phyloP scores from a whole-genome alignment of 768 basidiomycete genomes.

The Lepiota brunneoincarnata region DNA sequence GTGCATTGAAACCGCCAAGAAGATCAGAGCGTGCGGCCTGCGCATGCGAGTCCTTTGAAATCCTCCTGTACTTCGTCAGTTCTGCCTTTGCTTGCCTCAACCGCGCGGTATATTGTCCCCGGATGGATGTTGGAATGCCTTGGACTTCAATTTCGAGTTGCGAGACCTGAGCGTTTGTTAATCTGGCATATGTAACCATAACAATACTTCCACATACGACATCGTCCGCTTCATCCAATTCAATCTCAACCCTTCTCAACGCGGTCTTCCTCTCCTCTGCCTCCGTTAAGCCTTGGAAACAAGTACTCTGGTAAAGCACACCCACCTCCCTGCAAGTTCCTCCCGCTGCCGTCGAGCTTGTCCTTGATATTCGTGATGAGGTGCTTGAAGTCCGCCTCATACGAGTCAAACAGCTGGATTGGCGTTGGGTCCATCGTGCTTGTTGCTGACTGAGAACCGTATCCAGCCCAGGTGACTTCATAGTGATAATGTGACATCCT shows the following conservation, averaged over 20 bases:
- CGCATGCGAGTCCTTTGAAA: constrained; percentile 68
- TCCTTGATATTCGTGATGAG: constrained; percentile 62
- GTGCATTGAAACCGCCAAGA: constrained; percentile 24
- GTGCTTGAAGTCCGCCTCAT: constrained; percentile 82
- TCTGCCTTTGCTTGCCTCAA: constrained; percentile 70
- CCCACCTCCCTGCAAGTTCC: constrained; percentile 67
- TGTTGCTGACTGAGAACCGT: neutral
- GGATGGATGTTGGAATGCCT: constrained; percentile 84
- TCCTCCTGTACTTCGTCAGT: constrained; percentile 73
- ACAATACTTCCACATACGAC: constrained; percentile 51
- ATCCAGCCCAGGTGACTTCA: constrained; percentile 7
- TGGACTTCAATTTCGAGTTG: constrained; percentile 95
- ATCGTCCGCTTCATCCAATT: constrained; percentile 93
- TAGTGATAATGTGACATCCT: neutral
- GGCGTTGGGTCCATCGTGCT: constrained; percentile 69
- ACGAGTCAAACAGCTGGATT: constrained; percentile 69
- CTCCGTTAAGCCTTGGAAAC: neutral
- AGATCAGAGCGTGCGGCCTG: constrained; percentile 70
- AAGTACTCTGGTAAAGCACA: neutral
- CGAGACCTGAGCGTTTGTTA: constrained; percentile 56
- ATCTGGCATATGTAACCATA: neutral
- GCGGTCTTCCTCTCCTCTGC: constrained; percentile 81
- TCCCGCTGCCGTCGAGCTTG: constrained; percentile 75
- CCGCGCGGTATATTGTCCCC: constrained; percentile 62
- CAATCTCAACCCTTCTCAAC: constrained; percentile 79